A percentile compares a stretch with the other conserved stretches of the same genome.
Conservation (phyloP, 1,284 basidiomycete species). For the Caloboletus inedulis region DNA sequence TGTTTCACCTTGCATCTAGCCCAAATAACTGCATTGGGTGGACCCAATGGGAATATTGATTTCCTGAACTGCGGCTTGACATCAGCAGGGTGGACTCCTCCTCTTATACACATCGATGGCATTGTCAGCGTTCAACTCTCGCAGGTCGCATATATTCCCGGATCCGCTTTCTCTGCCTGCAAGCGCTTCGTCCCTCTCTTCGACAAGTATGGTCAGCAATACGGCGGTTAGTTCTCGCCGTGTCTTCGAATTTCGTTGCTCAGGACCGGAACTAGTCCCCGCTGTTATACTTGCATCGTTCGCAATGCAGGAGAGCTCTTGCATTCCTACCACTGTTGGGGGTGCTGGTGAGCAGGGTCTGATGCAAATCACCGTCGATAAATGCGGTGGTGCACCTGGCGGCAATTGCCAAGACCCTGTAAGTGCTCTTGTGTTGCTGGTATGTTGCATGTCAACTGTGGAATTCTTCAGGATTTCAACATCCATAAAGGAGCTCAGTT, state of each 20-base stretch:
- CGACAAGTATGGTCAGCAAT: slow-evolving; percentile 57
- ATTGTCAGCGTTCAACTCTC: slow-evolving; percentile 52
- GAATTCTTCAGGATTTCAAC: slow-evolving; percentile 58
- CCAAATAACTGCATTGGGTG: slow-evolving; percentile 45
- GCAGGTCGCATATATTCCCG: slow-evolving; percentile 45
- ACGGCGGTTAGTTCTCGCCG: slow-evolving; percentile 37
- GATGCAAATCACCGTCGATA: slow-evolving; percentile 83
- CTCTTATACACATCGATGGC: slow-evolving; percentile 52
- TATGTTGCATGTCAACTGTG: background rate
- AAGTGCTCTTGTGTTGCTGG: slow-evolving; percentile 4
- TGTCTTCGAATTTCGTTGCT: background rate
- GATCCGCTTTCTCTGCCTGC: slow-evolving; percentile 66
- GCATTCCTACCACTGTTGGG: slow-evolving; percentile 68
- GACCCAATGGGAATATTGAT: slow-evolving; percentile 72
- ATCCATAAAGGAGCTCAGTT: slow-evolving; percentile 59
- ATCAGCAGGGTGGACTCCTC: slow-evolving; percentile 60
- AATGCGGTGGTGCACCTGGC: slow-evolving; percentile 65
- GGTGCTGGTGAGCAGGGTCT: slow-evolving; percentile 79
- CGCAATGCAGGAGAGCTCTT: slow-evolving; percentile 79
- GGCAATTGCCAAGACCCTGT: slow-evolving; percentile 68
- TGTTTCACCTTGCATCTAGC: slow-evolving; percentile 33
- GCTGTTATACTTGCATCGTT: slow-evolving; percentile 79
- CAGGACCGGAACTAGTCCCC: slow-evolving; percentile 12
- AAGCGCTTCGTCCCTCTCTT: slow-evolving; percentile 54
- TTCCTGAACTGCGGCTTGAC: slow-evolving; percentile 81